Base-by-base conservation (phyloP, 805 yeast species). In the Allodekkera sacchari region DNA sequence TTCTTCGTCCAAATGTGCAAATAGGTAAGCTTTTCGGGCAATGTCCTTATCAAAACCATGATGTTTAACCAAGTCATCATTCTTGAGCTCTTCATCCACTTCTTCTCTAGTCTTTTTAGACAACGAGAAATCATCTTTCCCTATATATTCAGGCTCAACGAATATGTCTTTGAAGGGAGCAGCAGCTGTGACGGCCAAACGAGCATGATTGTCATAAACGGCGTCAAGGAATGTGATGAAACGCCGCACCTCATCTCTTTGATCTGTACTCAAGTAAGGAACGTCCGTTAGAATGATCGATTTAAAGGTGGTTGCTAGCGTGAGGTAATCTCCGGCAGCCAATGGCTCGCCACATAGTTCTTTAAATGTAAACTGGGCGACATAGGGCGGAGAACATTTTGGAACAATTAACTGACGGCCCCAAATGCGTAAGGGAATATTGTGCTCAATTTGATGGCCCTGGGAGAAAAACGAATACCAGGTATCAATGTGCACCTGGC, bases 181-280 rank as follows among this genome's bases (percentile, higher is more conserved):
- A 2, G 83, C 95, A 0, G 87, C 80, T 0, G 96, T 85, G 21
- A 87, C 89, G 1, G 95, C 95, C 11, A 92, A 60, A 48, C 87
- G 70, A 7, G 94, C 83, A 44, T 84, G 88, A 33, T 80, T 80
- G 55, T 92, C 97, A 53, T 92, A 92, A 4, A 88, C 94, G 0
- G 98, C 96, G 55, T 92, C 98, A 33, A 92, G 58, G 46, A 92
- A 92, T 0, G 95, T 92, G 53, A 92, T 92, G 51, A 92, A 89
- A 45, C 98, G 65, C 49, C 97, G 69, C 16, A 88, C 84, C 42
- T 79, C 70, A 48, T 92, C 96, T 41, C 95, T 70, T 29, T 74
- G 80, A 43, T 79, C 69, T 9, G 81, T 66, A 14, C 94, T 75
- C 48, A 92, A 58, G 39, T 77, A 77, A 8, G 98, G 98, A 26